These are phyloP conservation scores for Aspergillus neoniger DNA, from an alignment of 2,329 filamentous ascomycete genomes.

Conservation along the genomic window DNA sequence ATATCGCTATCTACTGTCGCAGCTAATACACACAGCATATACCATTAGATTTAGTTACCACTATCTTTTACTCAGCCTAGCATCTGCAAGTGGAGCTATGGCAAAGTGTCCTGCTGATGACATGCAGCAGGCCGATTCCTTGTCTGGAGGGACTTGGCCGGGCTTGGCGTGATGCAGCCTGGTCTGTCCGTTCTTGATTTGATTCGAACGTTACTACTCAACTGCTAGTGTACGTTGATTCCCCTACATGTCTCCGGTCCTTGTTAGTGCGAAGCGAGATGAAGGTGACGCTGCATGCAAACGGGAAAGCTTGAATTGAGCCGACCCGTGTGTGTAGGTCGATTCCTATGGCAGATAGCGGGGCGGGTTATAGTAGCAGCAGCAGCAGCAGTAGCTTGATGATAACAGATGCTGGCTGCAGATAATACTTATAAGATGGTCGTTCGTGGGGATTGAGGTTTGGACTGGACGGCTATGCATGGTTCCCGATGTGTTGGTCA, in stretches of 20 bases:
- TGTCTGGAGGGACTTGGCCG: not conserved
- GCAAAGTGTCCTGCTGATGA: not conserved
- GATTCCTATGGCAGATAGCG: not conserved
- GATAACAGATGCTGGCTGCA: not conserved
- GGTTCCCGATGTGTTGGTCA: not conserved
- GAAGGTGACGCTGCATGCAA: not conserved
- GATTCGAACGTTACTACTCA: too few relatives aligned
- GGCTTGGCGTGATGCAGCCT: not conserved
- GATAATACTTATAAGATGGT: not conserved
- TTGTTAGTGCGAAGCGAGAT: not conserved
- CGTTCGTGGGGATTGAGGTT: not conserved
- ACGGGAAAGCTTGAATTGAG: not conserved
- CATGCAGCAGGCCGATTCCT: not conserved
- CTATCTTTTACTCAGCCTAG: too few relatives aligned
- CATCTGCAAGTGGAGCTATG: too few relatives aligned
- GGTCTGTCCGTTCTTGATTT: too few relatives aligned
- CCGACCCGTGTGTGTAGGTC: not conserved
- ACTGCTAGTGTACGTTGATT: too few relatives aligned
- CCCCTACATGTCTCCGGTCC: too few relatives aligned
- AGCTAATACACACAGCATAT: too few relatives aligned
- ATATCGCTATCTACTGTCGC: too few relatives aligned
- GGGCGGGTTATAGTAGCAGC: too few relatives aligned
- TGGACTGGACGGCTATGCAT: not conserved
- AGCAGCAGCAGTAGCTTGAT: not conserved
- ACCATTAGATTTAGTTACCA: too few relatives aligned